Conservation (phyloP, 371 early-diverging fungal species). For the Mucor plumbeus region DNA sequence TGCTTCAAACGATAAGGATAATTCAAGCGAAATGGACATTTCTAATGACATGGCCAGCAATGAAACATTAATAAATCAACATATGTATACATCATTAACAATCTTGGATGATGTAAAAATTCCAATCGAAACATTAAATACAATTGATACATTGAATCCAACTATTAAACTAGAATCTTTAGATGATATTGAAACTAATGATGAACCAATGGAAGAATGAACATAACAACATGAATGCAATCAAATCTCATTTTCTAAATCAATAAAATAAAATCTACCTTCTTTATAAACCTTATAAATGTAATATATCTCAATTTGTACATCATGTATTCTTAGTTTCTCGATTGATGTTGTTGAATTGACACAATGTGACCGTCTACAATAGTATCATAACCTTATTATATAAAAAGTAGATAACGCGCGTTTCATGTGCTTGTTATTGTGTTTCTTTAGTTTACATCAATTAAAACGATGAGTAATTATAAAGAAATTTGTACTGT, state of each 20-base stretch:
- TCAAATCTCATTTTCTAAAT: no score
- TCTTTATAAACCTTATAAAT: no score
- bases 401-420: not conserved
- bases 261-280: not conserved
- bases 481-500: slow-evolving; percentile 43
- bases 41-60: no score
- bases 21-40: no score
- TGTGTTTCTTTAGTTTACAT: not conserved
- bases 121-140: not conserved
- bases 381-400: not conserved
- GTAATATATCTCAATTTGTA: not conserved
- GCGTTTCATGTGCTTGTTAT: not conserved
- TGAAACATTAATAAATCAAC: no score
- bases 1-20: no score
- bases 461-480: slow-evolving; percentile 26
- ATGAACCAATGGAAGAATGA: not conserved
- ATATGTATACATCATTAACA: no score
- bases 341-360: not conserved
- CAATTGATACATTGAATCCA: not conserved
- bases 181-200: not conserved
- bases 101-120: not conserved
- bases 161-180: not conserved
- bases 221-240: no score
- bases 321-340: not conserved
- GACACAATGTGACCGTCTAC: not conserved